Evolutionary conservation across 441 rosid genomes (phyloP).

Genomic region (Oxalis stricta): DNA sequence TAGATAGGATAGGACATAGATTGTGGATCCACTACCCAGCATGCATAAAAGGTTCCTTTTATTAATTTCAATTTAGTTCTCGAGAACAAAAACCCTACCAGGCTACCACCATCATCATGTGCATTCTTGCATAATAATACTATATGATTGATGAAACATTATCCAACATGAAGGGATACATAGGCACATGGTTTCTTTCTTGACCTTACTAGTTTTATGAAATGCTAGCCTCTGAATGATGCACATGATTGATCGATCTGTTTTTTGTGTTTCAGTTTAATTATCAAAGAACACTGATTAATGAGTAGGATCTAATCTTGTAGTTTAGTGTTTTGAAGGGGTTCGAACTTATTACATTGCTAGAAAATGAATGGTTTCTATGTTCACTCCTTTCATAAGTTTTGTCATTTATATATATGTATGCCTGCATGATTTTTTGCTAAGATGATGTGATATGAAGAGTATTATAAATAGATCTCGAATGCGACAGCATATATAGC

Average conservation of each 20-base stretch:
- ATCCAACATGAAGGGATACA: conserved; percentile 11
- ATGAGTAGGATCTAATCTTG: not conserved
- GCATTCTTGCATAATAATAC: conserved; percentile 9
- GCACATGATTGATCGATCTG: not conserved
- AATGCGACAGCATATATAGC: too few species aligned
- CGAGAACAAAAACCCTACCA: conserved; percentile 18
- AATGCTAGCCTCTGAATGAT: not conserved
- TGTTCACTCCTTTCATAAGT: not conserved
- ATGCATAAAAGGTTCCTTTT: conserved; percentile 23
- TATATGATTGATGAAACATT: conserved; percentile 16
- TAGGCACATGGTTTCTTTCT: conserved; percentile 27
- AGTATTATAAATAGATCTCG: too few species aligned
- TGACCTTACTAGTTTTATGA: conserved; percentile 8
- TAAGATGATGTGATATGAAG: too few species aligned
- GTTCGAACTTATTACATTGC: too few species aligned
- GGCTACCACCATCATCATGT: conserved; percentile 20
- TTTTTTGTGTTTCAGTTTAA: not conserved
- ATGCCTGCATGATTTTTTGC: too few species aligned
- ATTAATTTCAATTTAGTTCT: too few species aligned
- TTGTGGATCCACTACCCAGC: conserved; percentile 24
- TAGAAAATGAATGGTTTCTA: not conserved
- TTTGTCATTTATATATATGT: too few species aligned
- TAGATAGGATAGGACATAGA: conserved; percentile 14
- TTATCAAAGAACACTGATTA: not conserved
- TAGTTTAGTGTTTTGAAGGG: not conserved